Percentiles rank a stretch among this genome's conserved stretches.
phyloP scores from a whole-genome alignment of 768 basidiomycete species.

The Leccinum uliginosum region DNA sequence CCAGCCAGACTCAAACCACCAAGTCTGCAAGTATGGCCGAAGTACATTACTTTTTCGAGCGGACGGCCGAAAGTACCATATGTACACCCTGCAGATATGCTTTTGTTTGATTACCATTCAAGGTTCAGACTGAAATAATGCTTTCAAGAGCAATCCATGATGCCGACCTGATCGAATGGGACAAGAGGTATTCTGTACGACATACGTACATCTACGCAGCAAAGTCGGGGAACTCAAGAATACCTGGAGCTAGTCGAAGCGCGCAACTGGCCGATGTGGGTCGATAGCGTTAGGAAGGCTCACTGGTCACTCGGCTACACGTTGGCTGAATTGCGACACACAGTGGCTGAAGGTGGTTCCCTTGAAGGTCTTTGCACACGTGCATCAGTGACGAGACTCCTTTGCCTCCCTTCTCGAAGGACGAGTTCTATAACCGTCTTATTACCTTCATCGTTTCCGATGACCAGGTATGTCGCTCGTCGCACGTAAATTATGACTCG shows the following conservation, averaged over 20 bases:
- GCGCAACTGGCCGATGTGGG: not conserved
- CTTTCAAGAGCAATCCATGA: not conserved
- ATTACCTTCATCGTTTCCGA: too few species aligned
- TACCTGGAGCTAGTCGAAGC: not conserved
- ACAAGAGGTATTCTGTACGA: not conserved
- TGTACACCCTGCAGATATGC: not conserved
- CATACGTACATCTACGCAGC: not conserved
- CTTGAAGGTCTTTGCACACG: not conserved
- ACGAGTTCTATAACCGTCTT: too few species aligned
- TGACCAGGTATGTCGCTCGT: too few species aligned
- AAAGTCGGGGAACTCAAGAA: not conserved
- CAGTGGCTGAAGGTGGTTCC: not conserved
- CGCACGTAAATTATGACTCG: too few species aligned
- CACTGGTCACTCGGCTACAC: not conserved
- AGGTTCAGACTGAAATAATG: not conserved
- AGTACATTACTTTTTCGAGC: not conserved
- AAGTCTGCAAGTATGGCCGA: not conserved
- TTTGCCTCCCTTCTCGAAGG: too few species aligned
- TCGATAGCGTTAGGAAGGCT: not conserved
- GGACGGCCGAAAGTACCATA: not conserved
- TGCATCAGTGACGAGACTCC: too few species aligned
- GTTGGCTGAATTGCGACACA: not conserved
- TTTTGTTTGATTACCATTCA: not conserved
- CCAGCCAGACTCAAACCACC: not conserved
- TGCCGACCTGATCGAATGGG: not conserved